These are phyloP conservation scores for Suillus cothurnatus DNA, from an alignment of 768 basidiomycete genomes.

Conservation along the genomic window DNA sequence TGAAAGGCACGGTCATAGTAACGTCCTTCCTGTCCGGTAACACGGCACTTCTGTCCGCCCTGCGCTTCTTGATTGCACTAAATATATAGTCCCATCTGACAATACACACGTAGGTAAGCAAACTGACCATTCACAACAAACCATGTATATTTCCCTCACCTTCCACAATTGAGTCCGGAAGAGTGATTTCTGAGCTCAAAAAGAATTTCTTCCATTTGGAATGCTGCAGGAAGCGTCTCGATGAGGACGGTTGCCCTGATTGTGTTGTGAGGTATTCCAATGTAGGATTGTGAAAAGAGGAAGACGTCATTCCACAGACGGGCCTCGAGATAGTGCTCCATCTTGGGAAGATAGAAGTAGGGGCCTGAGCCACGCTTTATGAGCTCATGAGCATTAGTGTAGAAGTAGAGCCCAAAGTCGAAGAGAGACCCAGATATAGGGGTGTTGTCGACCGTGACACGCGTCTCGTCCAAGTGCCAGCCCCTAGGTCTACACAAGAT, in stretches of 20 bases:
- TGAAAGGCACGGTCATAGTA: constrained; percentile 97
- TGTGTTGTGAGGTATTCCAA: constrained; percentile 82
- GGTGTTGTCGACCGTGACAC: constrained; percentile 84
- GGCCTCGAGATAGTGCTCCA: constrained; percentile 97
- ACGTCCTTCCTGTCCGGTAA: constrained; percentile 96
- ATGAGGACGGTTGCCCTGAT: constrained; percentile 95
- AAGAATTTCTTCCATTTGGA: constrained; percentile 99
- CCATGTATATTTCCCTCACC: constrained; percentile 46
- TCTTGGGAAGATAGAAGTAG: constrained; percentile 98
- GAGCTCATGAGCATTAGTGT: constrained; percentile 95
- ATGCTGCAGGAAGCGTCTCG: constrained; percentile 97
- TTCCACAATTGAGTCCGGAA: constrained; percentile 92
- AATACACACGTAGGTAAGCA: constrained; percentile 18
- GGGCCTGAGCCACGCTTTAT: constrained; percentile 86
- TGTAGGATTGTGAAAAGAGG: constrained; percentile 88
- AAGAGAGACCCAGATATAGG: constrained; percentile 93
- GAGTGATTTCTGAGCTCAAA: constrained; percentile 97
- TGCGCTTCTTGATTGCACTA: constrained; percentile 97
- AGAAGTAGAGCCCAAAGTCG: constrained; percentile 97
- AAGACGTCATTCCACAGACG: constrained; percentile 99
- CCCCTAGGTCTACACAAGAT: constrained; percentile 75
- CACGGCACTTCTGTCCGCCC: constrained; percentile 84
- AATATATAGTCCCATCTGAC: constrained; percentile 92
- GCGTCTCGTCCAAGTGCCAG: constrained; percentile 97
- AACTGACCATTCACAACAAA: not conserved